Evolutionary conservation across 306 rosid genomes (phyloP), one percentile per base, ranked within the genome.

Genomic region (Glycyrrhiza uralensis): DNA sequence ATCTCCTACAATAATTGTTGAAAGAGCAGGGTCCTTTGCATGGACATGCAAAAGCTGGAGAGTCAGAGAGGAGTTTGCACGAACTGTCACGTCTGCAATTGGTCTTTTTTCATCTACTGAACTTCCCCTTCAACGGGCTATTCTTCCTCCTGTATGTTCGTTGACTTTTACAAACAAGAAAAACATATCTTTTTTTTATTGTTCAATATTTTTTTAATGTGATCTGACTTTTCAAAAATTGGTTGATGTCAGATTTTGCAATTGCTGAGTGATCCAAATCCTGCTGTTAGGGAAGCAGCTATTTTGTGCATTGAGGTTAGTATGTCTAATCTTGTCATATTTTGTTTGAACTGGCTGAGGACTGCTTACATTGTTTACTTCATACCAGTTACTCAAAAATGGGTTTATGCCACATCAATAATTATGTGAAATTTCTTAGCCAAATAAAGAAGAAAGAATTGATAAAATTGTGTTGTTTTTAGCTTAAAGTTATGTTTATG

Each of bases 1-100:
- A 62, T 95, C 99, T 57, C 97, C 99, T 7, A 92, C 99, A 28
- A 90, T 95, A 82, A 90, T 92, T 66, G 99, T 95, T 72, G 99
- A 95, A 84, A 76, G 99, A 84, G 96, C 99, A 8, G 99, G 99
- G 60, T 85, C 96, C 66, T 92, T 79, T 84, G 99, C 97, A 39
- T 95, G 99, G 99, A 66, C 82, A 13, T 90, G 92, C 87, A 95
- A 73, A 85, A 92, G 96, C 82, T 92, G 99, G 99, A 92, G 99
- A 83, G 90, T 91, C 44, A 85, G 99, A 64, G 97, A 95, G 80
- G 99, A 95, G 83, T 95, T 95, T 78, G 91, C 87, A 1, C 92
- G 99, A 47, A 95, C 99, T 3, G 96, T 95, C 80, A 95, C 99
- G 4, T 87, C 96, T 38, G 97, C 97, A 64, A 90, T 92, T 75